Evolutionary conservation across 805 yeast genomes (phyloP).

Genomic region (Yamadazyma nakazawae): DNA sequence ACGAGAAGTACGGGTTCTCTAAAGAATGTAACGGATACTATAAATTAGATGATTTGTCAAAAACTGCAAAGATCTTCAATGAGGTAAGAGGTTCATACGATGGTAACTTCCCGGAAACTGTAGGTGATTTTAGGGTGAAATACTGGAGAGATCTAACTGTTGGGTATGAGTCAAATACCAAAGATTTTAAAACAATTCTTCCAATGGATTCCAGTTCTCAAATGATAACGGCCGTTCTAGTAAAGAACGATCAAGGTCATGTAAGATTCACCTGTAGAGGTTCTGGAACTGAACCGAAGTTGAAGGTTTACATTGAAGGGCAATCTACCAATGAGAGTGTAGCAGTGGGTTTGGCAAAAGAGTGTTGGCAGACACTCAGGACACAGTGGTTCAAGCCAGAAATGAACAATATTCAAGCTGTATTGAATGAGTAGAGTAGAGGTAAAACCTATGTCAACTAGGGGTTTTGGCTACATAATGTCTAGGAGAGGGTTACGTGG

Average conservation of each 20-base stretch:
- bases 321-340: conserved; percentile 41
- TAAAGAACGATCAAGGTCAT: conserved; percentile 8
- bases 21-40: conserved; percentile 89
- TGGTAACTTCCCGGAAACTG: conserved; percentile 36
- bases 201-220: conserved; percentile 75
- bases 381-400: conserved; percentile 14
- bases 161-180: conserved; percentile 74
- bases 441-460: not conserved
- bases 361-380: conserved; percentile 53
- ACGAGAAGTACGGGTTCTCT: conserved; percentile 68
- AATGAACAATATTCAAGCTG: conserved; percentile 8
- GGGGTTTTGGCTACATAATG: not conserved
- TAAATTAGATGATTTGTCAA: conserved; percentile 49
- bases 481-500: no score
- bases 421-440: not conserved
- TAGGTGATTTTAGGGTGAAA: conserved; percentile 58
- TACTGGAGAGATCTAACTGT: conserved; percentile 81
- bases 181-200: conserved; percentile 53
- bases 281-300: conserved; percentile 94
- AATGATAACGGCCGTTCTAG: conserved; percentile 75
- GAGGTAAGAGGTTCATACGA: conserved; percentile 41
- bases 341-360: conserved; percentile 52
- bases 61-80: conserved; percentile 55
- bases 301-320: conserved; percentile 89
- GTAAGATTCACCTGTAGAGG: conserved; percentile 86